These are phyloP conservation scores for Hevea brasiliensis DNA, from an alignment of 345 rosid species.

Conservation along the genomic window DNA sequence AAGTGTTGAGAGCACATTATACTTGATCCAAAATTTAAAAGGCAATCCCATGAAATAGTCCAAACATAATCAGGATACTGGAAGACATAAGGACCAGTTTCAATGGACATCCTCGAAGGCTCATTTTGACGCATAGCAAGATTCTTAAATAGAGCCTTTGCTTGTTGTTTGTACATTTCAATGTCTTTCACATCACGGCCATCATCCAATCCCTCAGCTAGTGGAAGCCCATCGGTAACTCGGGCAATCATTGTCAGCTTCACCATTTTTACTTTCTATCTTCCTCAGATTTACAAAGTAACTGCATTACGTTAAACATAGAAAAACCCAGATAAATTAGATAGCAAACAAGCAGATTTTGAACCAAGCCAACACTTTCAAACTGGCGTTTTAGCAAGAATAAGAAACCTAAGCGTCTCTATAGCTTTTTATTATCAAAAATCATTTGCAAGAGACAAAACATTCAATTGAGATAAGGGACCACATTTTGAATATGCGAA, in stretches of 20 bases:
- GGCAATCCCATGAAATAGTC: neutral
- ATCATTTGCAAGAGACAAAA: too few relatives aligned
- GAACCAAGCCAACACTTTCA: neutral
- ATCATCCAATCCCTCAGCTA: conserved; percentile 96
- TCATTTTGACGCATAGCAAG: conserved; percentile 87
- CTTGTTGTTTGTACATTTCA: conserved; percentile 96
- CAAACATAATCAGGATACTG: conserved; percentile 69
- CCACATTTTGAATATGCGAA: neutral
- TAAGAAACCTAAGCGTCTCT: neutral
- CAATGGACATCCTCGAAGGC: conserved; percentile 93
- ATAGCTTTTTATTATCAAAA: neutral
- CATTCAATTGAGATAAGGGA: too few relatives aligned
- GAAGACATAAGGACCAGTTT: conserved; percentile 83
- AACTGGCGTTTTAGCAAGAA: neutral
- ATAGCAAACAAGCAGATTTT: conserved; percentile 1
- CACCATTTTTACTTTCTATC: conserved; percentile 64
- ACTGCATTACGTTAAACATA: conserved; percentile 32
- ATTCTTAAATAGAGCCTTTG: conserved; percentile 91
- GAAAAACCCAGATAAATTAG: conserved; percentile 16
- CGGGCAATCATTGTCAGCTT: conserved; percentile 99
- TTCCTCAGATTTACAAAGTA: conserved; percentile 36
- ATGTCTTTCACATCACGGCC: conserved; percentile 85
- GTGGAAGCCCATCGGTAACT: conserved; percentile 94
- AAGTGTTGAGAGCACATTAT: too few relatives aligned
- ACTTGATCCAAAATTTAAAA: neutral